Conservation (phyloP, 768 basidiomycete species). For the Glaciozyma antarctica region DNA sequence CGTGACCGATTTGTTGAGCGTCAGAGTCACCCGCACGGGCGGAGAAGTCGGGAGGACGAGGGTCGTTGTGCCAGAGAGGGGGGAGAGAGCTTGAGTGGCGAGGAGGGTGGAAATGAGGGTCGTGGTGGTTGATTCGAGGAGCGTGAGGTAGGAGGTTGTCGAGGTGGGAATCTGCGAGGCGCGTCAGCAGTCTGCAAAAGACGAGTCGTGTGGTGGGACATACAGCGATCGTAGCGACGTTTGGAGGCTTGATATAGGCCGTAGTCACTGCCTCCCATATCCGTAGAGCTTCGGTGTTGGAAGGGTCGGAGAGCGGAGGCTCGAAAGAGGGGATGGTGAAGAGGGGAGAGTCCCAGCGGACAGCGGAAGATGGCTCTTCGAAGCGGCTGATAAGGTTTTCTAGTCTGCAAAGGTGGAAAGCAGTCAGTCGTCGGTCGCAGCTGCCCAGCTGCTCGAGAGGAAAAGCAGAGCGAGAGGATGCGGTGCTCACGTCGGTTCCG, state of each 20-base stretch:
- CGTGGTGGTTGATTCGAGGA: constrained; percentile 68
- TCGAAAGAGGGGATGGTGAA: constrained; percentile 71
- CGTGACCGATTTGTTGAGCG: constrained; percentile 59
- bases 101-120: constrained; percentile 63
- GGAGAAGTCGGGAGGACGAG: constrained; percentile 49
- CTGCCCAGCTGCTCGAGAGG: not conserved
- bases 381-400: constrained; percentile 77
- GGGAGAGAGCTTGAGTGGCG: constrained; percentile 48
- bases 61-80: constrained; percentile 48
- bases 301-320: constrained; percentile 32
- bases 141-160: constrained; percentile 75
- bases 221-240: constrained; percentile 68
- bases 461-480: not conserved
- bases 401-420: constrained; percentile 46
- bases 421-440: not conserved
- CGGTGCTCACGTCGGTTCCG: constrained; percentile 59
- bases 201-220: constrained; percentile 34
- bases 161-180: constrained; percentile 59
- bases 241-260: constrained; percentile 75
- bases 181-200: not conserved
- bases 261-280: constrained; percentile 76
- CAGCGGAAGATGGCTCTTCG: constrained; percentile 96
- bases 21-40: constrained; percentile 42
- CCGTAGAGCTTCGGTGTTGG: constrained; percentile 40
- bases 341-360: constrained; percentile 95